These are phyloP conservation scores for Bjerkandera adusta DNA, from an alignment of 1,284 basidiomycete genomes.

Conservation along the genomic window DNA sequence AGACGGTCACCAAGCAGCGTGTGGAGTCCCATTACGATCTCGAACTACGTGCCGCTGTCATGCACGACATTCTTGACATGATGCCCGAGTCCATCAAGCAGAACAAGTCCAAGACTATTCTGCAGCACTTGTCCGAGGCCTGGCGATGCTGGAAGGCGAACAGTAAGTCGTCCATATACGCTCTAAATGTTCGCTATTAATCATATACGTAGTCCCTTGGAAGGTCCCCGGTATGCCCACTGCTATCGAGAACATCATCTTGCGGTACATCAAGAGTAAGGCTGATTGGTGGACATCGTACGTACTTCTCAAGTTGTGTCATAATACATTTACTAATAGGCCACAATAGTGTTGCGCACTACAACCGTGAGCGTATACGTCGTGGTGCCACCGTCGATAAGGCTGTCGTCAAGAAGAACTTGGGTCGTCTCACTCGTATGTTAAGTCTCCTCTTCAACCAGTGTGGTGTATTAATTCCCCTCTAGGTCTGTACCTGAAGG, in stretches of 20 bases:
- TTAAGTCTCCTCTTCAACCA: slow-evolving; percentile 15
- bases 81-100: slow-evolving; percentile 99
- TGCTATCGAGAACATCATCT: slow-evolving; percentile 98
- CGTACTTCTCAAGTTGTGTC: not conserved
- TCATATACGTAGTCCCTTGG: slow-evolving; percentile 68
- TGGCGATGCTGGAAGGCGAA: slow-evolving; percentile 99
- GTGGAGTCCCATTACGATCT: slow-evolving; percentile 99
- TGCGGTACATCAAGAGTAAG: slow-evolving; percentile 99
- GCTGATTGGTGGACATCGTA: slow-evolving; percentile 98
- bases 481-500: slow-evolving; percentile 87
- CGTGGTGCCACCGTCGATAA: slow-evolving; percentile 99
- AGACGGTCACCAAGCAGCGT: slow-evolving; percentile 98
- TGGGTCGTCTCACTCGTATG: slow-evolving; percentile 83
- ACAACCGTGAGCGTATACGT: slow-evolving; percentile 92
- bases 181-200: slow-evolving; percentile 3
- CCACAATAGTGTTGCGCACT: slow-evolving; percentile 73
- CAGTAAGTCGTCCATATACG: too few species aligned
- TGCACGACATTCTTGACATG: slow-evolving; percentile 99
- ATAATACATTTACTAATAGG: not conserved
- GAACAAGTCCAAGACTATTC: slow-evolving; percentile 98
- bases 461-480: slow-evolving; percentile 14
- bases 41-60: slow-evolving; percentile 96
- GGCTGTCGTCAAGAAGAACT: slow-evolving; percentile 96
- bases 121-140: slow-evolving; percentile 96
- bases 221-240: slow-evolving; percentile 98